These are phyloP conservation scores for Myochromella boudieri DNA, from an alignment of 768 basidiomycete genomes.

Conservation along the genomic window DNA sequence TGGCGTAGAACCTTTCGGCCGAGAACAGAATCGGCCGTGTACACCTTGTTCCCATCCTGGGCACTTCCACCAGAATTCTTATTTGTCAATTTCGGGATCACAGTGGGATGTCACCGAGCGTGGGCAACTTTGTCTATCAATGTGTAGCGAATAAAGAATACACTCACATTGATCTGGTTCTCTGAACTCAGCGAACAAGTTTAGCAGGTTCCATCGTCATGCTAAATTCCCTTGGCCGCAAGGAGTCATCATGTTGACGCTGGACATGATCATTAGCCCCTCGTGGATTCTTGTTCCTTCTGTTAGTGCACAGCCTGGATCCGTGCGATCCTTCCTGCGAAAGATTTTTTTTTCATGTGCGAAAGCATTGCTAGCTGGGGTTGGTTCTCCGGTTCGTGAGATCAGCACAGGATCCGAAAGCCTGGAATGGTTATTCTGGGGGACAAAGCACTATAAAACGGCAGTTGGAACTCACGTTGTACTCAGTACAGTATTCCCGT, in stretches of 20 bases:
- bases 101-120: neutral
- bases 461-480: neutral
- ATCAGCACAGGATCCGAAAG: conserved; percentile 5
- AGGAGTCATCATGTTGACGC: neutral
- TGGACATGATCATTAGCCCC: neutral
- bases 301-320: conserved; percentile 2
- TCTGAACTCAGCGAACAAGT: conserved; percentile 1
- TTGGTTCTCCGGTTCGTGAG: conserved; percentile 11
- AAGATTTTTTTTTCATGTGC: neutral
- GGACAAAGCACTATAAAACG: conserved; percentile 10
- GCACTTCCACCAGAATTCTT: neutral
- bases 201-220: neutral
- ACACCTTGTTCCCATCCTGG: conserved; percentile 3
- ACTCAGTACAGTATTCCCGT: no score
- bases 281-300: conserved; percentile 2
- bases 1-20: conserved; percentile 12
- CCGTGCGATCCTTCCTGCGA: conserved; percentile 3
- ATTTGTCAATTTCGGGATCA: neutral
- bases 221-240: conserved; percentile 1
- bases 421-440: conserved; percentile 5
- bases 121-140: conserved; percentile 3
- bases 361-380: neutral
- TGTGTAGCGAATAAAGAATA: neutral
- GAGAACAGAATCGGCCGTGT: conserved; percentile 9
- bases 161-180: neutral